Evolutionary conservation across 257 asterid genomes (phyloP), one percentile per base, ranked within the genome.

Genomic region (Solanum paucissectum): DNA sequence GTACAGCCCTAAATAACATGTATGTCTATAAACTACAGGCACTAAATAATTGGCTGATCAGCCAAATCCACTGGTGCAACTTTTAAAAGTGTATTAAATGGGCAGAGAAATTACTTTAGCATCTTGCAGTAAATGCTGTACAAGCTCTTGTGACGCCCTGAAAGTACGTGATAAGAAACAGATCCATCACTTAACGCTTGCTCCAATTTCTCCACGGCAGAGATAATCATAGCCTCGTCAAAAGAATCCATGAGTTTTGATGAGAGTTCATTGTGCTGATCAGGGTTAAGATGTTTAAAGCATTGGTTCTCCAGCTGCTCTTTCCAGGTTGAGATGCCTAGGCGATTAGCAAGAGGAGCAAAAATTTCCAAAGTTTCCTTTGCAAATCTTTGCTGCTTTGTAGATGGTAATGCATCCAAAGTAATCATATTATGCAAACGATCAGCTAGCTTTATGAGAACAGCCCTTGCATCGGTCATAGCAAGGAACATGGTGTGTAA

Each of bases 361-460:
- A 97, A 97, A 90, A 97, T 97, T 90, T 96, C 99, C 95, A 94
- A 87, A 42, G 99, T 97, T 88, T 97, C 99, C 91, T 94, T 97
- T 1, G 99, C 98, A 91, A 97, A 95, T 88, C 99, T 94, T 86
- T 95, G 98, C 82, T 95, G 99, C 89, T 96, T 97, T 60, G 89
- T 85, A 37, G 91, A 85, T 58, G 98, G 98, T 89, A 96, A 87
- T 0, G 98, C 95, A 83, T 96, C 98, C 93, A 97, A 88, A 37
- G 99, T 97, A 96, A 90, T 87, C 99, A 97, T 97, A 87, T 97
- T 97, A 91, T 97, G 99, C 90, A 97, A 90, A n/a, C 99, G 91
- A 89, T 97, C 99, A 58, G 99, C 99, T 85, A 97, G 92, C 91
- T 97, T 97, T 62, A 97, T 93, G 34, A 97, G 95, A 88, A 97